A percentile compares a stretch with the other conserved stretches of the same genome.
phyloP scores from a whole-genome alignment of 2,329 filamentous ascomycete genomes.

The Fusarium begoniae region DNA sequence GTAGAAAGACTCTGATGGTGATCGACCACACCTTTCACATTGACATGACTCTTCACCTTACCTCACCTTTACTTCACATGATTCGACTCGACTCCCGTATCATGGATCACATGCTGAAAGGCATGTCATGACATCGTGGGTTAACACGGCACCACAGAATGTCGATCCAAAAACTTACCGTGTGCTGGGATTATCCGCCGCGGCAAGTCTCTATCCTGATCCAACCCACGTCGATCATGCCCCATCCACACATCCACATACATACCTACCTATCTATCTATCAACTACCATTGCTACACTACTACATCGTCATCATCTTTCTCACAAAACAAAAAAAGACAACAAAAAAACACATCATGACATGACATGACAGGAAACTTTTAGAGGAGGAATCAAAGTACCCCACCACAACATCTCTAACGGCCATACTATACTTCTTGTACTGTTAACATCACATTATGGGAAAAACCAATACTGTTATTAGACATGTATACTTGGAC shows the following conservation, averaged over 20 bases:
- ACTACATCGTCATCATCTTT: background rate
- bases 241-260: slow-evolving; percentile 1
- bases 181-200: slow-evolving; percentile 14
- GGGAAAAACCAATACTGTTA: slow-evolving; percentile 1
- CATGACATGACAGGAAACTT: slow-evolving; percentile 10
- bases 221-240: slow-evolving; percentile 22
- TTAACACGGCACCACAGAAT: slow-evolving; percentile 37
- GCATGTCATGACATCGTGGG: slow-evolving; percentile 31
- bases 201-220: slow-evolving; percentile 21
- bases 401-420: slow-evolving; percentile 3
- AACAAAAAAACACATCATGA: background rate
- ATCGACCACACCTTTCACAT: background rate
- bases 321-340: background rate
- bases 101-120: slow-evolving; percentile 18
- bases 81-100: slow-evolving; percentile 1
- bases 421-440: slow-evolving; percentile 6
- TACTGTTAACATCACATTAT: slow-evolving; percentile 15
- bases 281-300: background rate
- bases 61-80: slow-evolving; percentile 6
- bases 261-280: background rate
- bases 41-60: background rate
- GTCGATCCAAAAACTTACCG: slow-evolving; percentile 19
- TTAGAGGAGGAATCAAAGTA: slow-evolving; percentile 18
- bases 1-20: slow-evolving; percentile 6
- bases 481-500: background rate